These are phyloP conservation scores for Shiraia sp. DNA, from an alignment of 2,329 filamentous ascomycete species.

Conservation along the genomic window DNA sequence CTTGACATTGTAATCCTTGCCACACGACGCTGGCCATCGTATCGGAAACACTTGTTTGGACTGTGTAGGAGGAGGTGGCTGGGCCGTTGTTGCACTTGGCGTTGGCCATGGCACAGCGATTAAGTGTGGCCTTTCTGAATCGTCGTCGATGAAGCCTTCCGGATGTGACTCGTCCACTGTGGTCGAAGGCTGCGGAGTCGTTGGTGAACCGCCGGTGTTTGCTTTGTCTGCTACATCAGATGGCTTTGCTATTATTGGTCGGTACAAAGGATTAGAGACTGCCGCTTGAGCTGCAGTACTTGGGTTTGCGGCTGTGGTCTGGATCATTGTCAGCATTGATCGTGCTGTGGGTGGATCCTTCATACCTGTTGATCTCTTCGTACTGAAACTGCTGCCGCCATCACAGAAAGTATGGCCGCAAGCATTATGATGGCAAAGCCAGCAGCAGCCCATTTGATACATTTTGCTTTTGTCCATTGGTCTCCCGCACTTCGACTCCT, in stretches of 20 bases:
- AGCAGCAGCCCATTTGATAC: slow-evolving; percentile 25
- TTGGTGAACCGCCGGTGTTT: no score
- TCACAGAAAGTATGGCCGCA: slow-evolving; percentile 24
- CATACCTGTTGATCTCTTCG: slow-evolving; percentile 25
- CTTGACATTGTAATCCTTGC: slow-evolving; percentile 38
- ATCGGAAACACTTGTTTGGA: slow-evolving; percentile 35
- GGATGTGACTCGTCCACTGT: no score
- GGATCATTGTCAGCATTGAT: slow-evolving; percentile 6
- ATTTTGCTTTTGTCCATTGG: slow-evolving; percentile 24
- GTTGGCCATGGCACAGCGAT: slow-evolving; percentile 20
- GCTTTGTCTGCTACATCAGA: slow-evolving; percentile 5
- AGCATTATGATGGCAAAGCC: slow-evolving; percentile 27
- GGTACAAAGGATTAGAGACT: not conserved
- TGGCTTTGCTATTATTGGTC: slow-evolving; percentile 4
- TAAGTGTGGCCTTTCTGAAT: slow-evolving; percentile 11
- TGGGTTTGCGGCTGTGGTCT: slow-evolving; percentile 3
- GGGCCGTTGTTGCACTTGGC: slow-evolving; percentile 12
- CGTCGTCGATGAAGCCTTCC: slow-evolving; percentile 19
- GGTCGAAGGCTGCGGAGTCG: no score
- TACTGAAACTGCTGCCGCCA: slow-evolving; percentile 19
- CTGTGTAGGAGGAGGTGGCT: slow-evolving; percentile 13
- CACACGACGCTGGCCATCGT: slow-evolving; percentile 41
- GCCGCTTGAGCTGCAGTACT: slow-evolving; percentile 18
- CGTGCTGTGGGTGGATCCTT: not conserved
- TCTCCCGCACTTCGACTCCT: slow-evolving; percentile 20